Conservation (phyloP, 2,329 filamentous ascomycete genomes). For the Monosporascus ibericus region DNA sequence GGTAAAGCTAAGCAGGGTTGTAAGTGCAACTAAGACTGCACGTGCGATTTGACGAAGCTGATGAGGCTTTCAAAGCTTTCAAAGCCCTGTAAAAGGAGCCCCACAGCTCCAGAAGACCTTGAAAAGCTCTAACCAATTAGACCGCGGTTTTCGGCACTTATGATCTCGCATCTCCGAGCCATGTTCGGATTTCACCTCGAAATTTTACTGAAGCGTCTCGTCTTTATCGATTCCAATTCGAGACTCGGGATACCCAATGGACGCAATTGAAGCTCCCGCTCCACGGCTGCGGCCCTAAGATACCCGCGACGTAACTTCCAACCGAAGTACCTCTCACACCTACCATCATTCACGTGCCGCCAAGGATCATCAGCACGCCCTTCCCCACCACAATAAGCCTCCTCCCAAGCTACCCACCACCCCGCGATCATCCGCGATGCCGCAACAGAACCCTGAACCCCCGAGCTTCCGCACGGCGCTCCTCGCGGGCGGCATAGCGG, state of each 20-base stretch:
- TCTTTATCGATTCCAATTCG: background rate
- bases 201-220: background rate
- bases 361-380: no score
- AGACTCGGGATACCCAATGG: background rate
- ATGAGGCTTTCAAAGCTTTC: no score
- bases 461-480: constrained; percentile 53
- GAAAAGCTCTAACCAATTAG: background rate
- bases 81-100: no score
- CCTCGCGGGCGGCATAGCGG: constrained; percentile 81
- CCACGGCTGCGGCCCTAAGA: background rate
- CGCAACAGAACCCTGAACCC: constrained; percentile 24
- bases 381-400: no score
- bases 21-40: no score
- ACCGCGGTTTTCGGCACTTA: background rate
- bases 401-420: background rate
- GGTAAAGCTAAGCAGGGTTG: no score
- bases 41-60: no score
- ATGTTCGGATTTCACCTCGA: background rate
- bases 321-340: no score
- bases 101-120: background rate
- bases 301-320: background rate
- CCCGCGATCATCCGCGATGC: constrained; percentile 2
- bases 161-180: background rate
- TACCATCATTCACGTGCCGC: no score
- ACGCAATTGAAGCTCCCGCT: background rate